Evolutionary conservation across 768 basidiomycete genomes (phyloP), one percentile per base, ranked within the genome.

Genomic region (Symmetrospora coprosmae): DNA sequence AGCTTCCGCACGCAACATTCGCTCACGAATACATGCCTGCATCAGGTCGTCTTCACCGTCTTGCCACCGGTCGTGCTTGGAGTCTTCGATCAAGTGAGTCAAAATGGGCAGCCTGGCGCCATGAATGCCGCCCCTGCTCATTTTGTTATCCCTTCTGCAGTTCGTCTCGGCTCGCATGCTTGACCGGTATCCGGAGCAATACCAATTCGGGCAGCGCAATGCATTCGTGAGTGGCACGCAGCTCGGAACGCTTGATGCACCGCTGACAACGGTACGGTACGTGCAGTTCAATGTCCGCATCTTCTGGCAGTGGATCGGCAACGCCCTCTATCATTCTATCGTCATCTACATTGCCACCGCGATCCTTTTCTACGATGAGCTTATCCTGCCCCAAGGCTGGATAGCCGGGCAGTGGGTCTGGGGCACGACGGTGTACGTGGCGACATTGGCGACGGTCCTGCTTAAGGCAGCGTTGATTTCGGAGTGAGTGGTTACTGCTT

Each of bases 391-490:
- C 0, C 76, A 81, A 52, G 94, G 94, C 1, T 77, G 80, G 58
- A 87, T 92, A 70, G 81, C 85, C 11, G 92, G 89, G 1, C 88
- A 90, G 75, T 99, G 94, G 94, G 87, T 91, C 67, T 99, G 92
- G 92, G 94, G 94, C 48, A 92, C 89, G 13, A 86, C 85, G 23
- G 74, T 97, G n/a, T 99, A 97, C 71, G 80, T 97, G 45, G 82
- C 86, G 1, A 87, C 94, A 7, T 78, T 97, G 28, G 76, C 96
- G 49, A 97, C 92, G 1, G 92, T 97, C 2, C 81, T 99, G 7
- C 94, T 91, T 40, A 97, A 99, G 73, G 94, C 94, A 16, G 92
- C 92, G 0, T 73, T 99, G 61, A 85, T 97, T 41, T 97, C 94
- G 3, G 92, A 99, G 94, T 97, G 72, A 69, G 90, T 77, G 5